Conservation (phyloP, 495 filamentous ascomycete species). For the Trichoderma parareesei region DNA sequence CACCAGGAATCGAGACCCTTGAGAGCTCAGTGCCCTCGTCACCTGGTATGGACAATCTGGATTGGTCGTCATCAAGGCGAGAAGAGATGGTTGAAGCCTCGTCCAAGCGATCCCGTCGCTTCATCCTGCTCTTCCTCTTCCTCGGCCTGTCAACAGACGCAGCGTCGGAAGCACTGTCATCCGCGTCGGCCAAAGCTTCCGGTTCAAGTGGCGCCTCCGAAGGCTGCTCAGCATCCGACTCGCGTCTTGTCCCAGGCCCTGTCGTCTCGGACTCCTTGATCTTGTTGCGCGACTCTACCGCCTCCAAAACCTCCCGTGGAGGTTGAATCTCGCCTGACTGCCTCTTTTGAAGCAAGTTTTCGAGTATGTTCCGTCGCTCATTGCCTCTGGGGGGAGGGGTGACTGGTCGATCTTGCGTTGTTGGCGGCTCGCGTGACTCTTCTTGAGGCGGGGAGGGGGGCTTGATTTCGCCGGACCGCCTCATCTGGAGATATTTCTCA, state of each 20-base stretch:
- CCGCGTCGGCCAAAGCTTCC: not conserved
- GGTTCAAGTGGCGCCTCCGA: not conserved
- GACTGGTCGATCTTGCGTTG: not conserved
- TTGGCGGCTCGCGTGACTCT: not conserved
- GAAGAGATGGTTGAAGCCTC: not conserved
- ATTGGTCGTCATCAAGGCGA: not conserved
- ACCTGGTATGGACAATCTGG: not conserved
- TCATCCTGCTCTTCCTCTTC: conserved; percentile 20
- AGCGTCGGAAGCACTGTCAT: not conserved
- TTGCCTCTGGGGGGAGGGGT: not conserved
- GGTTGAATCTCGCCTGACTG: not conserved
- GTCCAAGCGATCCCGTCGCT: not conserved
- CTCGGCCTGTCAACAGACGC: not conserved
- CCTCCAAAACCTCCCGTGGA: not conserved
- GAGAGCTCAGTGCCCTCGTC: conserved; percentile 3
- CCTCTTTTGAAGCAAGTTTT: not conserved
- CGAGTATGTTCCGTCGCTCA: not conserved
- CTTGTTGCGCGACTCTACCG: not conserved
- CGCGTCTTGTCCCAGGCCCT: not conserved
- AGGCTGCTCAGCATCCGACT: not conserved
- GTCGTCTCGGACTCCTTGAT: not conserved
- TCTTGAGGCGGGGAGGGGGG: not conserved
- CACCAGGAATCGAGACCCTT: not conserved
- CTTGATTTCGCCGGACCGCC: conserved; percentile 1
- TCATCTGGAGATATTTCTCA: not conserved